Evolutionary conservation across 2,329 filamentous ascomycete genomes (phyloP).

Genomic region (Hypocreales sp.): DNA sequence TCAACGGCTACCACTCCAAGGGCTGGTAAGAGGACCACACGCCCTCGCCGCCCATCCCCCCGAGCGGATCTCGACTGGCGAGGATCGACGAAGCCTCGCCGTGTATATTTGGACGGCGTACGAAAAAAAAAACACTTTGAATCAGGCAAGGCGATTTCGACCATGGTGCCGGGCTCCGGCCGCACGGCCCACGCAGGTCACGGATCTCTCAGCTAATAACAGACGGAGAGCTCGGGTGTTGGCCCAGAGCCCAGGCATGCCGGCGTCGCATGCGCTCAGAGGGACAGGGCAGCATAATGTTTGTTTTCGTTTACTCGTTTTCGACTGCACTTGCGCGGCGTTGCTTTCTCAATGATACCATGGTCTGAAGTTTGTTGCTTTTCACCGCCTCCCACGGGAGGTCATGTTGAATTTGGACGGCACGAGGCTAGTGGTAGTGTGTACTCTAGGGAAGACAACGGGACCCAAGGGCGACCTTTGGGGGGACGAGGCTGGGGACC

Average conservation of each 20-base stretch:
- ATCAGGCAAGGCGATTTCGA: no score
- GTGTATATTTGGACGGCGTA: slow-evolving; percentile 15
- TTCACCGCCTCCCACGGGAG: slow-evolving; percentile 2
- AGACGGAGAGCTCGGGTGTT: background rate
- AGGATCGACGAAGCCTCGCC: slow-evolving; percentile 3
- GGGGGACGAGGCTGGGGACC: no score
- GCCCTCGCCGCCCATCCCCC: slow-evolving; percentile 6
- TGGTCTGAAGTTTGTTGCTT: slow-evolving; percentile 9
- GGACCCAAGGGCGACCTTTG: slow-evolving; percentile 10
- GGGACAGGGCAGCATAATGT: slow-evolving; percentile 2
- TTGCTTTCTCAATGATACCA: slow-evolving; percentile 14
- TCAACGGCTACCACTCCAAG: slow-evolving; percentile 28
- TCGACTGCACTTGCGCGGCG: slow-evolving; percentile 6
- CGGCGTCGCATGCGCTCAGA: slow-evolving; percentile 1
- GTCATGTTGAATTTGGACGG: slow-evolving; percentile 1
- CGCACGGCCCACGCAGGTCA: no score
- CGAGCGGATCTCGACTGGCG: slow-evolving; percentile 6
- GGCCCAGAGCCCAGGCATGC: background rate
- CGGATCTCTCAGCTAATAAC: slow-evolving; percentile 1
- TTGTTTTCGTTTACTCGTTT: slow-evolving; percentile 7
- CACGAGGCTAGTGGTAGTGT: slow-evolving; percentile 8
- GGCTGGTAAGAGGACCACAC: slow-evolving; percentile 18
- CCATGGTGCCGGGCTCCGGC: no score
- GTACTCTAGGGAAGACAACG: slow-evolving; percentile 11
- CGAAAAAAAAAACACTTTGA: no score